phyloP scores from a whole-genome alignment of 768 basidiomycete genomes.

The Porphyrellus cyaneotinctus region DNA sequence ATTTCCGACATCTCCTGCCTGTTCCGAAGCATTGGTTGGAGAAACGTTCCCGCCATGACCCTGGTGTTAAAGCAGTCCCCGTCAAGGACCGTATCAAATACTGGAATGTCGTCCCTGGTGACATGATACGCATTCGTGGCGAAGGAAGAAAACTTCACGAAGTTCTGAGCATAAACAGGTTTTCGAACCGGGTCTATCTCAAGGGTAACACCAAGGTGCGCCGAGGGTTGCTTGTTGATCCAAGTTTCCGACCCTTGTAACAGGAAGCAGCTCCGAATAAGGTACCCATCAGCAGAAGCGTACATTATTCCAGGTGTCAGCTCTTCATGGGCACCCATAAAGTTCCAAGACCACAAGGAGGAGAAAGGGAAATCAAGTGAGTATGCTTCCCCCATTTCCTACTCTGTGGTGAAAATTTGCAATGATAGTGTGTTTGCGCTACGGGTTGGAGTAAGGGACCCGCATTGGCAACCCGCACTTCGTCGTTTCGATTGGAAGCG shows the following conservation, averaged over 20 bases:
- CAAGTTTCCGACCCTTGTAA: constrained; percentile 2
- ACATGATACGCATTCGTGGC: constrained; percentile 67
- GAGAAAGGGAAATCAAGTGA: constrained; percentile 42
- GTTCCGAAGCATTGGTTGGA: constrained; percentile 54
- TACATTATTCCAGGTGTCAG: constrained; percentile 79
- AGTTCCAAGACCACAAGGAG: constrained; percentile 31
- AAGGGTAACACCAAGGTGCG: constrained; percentile 37
- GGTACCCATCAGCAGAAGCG: constrained; percentile 32
- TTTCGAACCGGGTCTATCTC: constrained; percentile 65
- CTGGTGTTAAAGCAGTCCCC: constrained; percentile 48
- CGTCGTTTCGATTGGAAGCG: constrained; percentile 71
- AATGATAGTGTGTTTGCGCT: constrained; percentile 67
- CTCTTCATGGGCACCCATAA: constrained; percentile 64
- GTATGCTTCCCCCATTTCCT: constrained; percentile 18
- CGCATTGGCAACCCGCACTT: constrained; percentile 53
- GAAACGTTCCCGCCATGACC: constrained; percentile 41
- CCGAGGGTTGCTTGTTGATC: constrained; percentile 1
- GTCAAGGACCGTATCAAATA: constrained; percentile 71
- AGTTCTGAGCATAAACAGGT: constrained; percentile 68
- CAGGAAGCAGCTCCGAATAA: constrained; percentile 22
- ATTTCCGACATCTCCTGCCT: constrained; percentile 62
- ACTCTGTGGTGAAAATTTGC: neutral
- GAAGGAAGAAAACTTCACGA: constrained; percentile 62
- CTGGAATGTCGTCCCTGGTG: constrained; percentile 88
- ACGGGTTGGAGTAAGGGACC: constrained; percentile 58